Percentiles rank a stretch among this genome's conserved stretches.
Conservation (phyloP, 2,329 filamentous ascomycete species). For the Pseudopyrenochaeta lycopersici region DNA sequence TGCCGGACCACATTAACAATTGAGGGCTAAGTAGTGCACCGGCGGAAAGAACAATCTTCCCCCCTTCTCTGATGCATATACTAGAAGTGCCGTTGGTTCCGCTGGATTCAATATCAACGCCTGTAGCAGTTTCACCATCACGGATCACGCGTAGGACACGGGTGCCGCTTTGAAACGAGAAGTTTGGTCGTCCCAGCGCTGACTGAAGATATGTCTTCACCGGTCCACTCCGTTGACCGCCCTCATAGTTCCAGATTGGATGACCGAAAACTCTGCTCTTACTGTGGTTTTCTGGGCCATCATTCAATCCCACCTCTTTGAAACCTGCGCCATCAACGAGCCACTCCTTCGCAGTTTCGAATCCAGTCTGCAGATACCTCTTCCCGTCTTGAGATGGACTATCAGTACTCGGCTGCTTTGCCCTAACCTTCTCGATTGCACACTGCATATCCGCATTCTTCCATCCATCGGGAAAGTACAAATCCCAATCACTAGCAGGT, state of each 20-base stretch:
- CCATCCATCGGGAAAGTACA: conserved; percentile 61
- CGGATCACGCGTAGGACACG: conserved; percentile 58
- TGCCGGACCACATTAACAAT: conserved; percentile 51
- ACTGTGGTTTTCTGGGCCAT: conserved; percentile 49
- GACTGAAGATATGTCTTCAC: conserved; percentile 60
- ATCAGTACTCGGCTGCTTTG: conserved; percentile 56
- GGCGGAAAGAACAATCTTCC: conserved; percentile 42
- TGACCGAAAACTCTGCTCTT: conserved; percentile 61
- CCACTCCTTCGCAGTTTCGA: conserved; percentile 59
- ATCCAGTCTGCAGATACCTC: conserved; percentile 60
- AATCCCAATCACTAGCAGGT: conserved; percentile 62
- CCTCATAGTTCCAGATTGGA: conserved; percentile 59
- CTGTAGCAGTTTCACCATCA: conserved; percentile 50
- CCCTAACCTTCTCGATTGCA: conserved; percentile 57
- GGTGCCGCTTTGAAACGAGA: conserved; percentile 53
- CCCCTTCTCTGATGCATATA: conserved; percentile 31
- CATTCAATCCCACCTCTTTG: conserved; percentile 59
- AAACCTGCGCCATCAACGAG: conserved; percentile 61
- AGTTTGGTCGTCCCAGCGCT: conserved; percentile 51
- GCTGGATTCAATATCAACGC: conserved; percentile 51
- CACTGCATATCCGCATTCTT: conserved; percentile 59
- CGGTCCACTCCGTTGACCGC: conserved; percentile 61
- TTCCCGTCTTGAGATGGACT: conserved; percentile 56
- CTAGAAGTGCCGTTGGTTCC: conserved; percentile 42
- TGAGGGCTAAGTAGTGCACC: conserved; percentile 49